Conservation (phyloP, 257 asterid genomes). For the Paraleonurus japonicus region DNA sequence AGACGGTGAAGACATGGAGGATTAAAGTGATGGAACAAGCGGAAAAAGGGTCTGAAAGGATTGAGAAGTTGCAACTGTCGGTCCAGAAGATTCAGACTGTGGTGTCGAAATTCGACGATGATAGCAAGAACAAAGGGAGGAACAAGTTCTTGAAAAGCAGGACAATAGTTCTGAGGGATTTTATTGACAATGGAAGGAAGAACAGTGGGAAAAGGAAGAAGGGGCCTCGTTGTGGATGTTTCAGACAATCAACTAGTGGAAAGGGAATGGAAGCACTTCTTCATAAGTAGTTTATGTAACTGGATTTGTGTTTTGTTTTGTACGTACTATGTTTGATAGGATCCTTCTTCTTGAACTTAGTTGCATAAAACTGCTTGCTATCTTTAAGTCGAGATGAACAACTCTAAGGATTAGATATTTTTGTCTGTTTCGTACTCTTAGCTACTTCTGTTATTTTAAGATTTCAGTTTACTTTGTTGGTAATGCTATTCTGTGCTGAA, state of each 20-base stretch:
- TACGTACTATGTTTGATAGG: slow-evolving; percentile 19
- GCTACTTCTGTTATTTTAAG: background rate
- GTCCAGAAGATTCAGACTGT: slow-evolving; percentile 68
- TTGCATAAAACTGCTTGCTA: slow-evolving; percentile 36
- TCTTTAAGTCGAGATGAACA: slow-evolving; percentile 9
- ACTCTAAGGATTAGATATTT: slow-evolving; percentile 20
- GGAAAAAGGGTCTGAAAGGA: slow-evolving; percentile 67
- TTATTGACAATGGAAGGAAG: slow-evolving; percentile 61
- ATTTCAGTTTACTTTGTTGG: slow-evolving; percentile 2
- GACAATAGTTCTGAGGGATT: slow-evolving; percentile 66
- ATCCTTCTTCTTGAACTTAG: slow-evolving; percentile 18
- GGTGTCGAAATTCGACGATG: slow-evolving; percentile 68
- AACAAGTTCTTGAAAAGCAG: slow-evolving; percentile 53
- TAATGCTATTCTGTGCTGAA: background rate
- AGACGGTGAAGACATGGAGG: slow-evolving; percentile 44
- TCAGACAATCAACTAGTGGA: slow-evolving; percentile 50
- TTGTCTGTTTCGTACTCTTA: slow-evolving; percentile 23
- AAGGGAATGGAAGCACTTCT: slow-evolving; percentile 27
- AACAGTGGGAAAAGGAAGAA: slow-evolving; percentile 61
- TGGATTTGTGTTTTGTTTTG: slow-evolving; percentile 14
- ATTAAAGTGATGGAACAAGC: slow-evolving; percentile 63
- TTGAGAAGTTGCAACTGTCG: slow-evolving; percentile 58
- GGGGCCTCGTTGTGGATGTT: slow-evolving; percentile 63
- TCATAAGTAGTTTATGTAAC: slow-evolving; percentile 21
- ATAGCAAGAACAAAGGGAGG: slow-evolving; percentile 51